Conservation (phyloP, 2,329 filamentous ascomycete genomes). For the Penicillium sp. region DNA sequence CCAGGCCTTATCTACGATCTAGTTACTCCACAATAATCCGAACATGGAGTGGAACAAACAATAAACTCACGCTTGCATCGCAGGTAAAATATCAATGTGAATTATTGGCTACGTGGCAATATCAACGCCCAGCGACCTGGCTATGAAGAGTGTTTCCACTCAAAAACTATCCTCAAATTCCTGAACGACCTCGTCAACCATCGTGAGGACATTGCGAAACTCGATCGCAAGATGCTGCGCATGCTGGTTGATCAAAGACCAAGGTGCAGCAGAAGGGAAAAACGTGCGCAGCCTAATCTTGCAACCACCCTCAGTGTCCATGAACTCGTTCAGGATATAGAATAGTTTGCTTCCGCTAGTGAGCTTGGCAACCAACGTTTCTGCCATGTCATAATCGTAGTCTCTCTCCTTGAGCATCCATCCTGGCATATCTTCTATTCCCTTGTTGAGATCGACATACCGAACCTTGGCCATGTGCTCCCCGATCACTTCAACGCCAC, state of each 20-base stretch:
- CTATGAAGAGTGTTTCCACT: neutral
- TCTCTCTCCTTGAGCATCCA: neutral
- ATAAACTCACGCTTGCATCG: neutral
- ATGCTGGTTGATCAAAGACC: constrained; percentile 1
- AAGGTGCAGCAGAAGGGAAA: constrained; percentile 6
- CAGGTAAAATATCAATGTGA: neutral
- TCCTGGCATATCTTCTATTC: neutral
- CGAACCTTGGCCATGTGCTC: constrained; percentile 5
- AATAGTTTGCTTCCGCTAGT: constrained; percentile 3
- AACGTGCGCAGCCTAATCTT: constrained; percentile 5
- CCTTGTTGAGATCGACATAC: neutral
- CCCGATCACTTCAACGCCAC: constrained; percentile 6
- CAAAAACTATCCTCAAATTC: constrained; percentile 6
- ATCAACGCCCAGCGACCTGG: neutral
- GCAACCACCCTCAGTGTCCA: constrained; percentile 1
- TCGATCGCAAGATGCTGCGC: constrained; percentile 8
- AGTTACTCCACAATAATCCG: neutral
- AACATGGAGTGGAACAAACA: neutral
- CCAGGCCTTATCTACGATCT: neutral
- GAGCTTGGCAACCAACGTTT: constrained; percentile 2
- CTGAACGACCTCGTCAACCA: neutral
- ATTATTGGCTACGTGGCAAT: neutral
- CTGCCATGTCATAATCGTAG: constrained; percentile 2
- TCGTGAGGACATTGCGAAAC: constrained; percentile 5
- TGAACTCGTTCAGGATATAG: constrained; percentile 11